Evolutionary conservation across 140 eudicot genomes (phyloP).

Genomic region (Flaveria floridana): DNA sequence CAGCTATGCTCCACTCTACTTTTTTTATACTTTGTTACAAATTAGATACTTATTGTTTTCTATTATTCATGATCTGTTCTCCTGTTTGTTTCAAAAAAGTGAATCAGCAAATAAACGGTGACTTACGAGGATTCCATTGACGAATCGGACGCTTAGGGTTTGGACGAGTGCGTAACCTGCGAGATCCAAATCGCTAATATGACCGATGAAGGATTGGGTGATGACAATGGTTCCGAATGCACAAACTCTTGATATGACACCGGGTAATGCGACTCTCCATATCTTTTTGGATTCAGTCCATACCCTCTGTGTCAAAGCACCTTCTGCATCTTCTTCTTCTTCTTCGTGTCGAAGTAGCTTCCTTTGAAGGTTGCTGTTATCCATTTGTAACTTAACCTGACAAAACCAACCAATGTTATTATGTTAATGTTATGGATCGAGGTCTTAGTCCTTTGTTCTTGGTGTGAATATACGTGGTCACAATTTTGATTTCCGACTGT

Average conservation of each 20-base stretch:
- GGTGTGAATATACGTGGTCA: too few relatives aligned
- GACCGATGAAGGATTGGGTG: constrained; percentile 68
- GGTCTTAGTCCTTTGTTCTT: too few relatives aligned
- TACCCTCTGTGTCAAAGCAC: constrained; percentile 38
- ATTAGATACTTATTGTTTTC: too few relatives aligned
- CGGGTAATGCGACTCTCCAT: constrained; percentile 72
- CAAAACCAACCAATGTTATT: not conserved
- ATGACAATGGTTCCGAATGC: constrained; percentile 61
- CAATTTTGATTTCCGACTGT: too few relatives aligned
- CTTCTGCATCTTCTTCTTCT: constrained; percentile 36
- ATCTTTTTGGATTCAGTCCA: constrained; percentile 62
- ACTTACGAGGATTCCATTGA: constrained; percentile 63
- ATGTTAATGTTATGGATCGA: too few relatives aligned
- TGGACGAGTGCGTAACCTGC: constrained; percentile 75
- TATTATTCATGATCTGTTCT: too few relatives aligned
- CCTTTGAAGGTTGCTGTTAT: constrained; percentile 39
- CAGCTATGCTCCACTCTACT: too few relatives aligned
- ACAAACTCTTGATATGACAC: constrained; percentile 53
- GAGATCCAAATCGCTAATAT: constrained; percentile 55
- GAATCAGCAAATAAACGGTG: not conserved
- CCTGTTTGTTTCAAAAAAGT: too few relatives aligned
- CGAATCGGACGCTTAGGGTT: constrained; percentile 59
- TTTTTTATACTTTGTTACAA: too few relatives aligned
- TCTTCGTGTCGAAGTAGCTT: constrained; percentile 48
- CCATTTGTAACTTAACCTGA: constrained; percentile 34